These are phyloP conservation scores for Coemansia sp. DNA, from an alignment of 192 early-diverging fungal species.

Conservation along the genomic window DNA sequence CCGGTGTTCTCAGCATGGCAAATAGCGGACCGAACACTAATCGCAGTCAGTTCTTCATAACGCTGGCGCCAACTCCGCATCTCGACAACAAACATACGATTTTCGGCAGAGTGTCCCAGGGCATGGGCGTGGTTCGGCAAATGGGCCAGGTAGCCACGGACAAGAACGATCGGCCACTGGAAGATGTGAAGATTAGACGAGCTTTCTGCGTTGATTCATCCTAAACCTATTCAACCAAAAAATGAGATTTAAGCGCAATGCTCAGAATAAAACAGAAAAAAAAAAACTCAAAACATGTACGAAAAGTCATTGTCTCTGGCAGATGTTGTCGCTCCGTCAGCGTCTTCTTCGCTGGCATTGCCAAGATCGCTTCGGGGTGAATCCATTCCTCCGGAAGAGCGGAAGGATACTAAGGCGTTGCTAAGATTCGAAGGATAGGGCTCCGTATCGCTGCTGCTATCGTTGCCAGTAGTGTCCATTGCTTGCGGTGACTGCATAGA, in stretches of 20 bases:
- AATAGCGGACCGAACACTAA: constrained; percentile 94
- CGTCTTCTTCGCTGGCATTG: constrained; percentile 28
- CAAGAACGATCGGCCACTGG: constrained; percentile 58
- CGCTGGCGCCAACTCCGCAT: constrained; percentile 69
- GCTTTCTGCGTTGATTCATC: background rate
- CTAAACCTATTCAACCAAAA: too few species aligned
- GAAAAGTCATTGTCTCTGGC: background rate
- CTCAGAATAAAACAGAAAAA: too few species aligned
- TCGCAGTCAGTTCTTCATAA: constrained; percentile 74
- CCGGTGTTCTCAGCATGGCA: constrained; percentile 93
- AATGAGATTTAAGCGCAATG: too few species aligned
- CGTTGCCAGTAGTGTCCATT: constrained; percentile 8
- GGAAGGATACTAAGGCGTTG: constrained; percentile 8
- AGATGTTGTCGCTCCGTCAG: constrained; percentile 2
- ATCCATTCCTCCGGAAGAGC: constrained; percentile 7
- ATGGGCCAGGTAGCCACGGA: constrained; percentile 75
- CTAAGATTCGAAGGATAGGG: background rate
- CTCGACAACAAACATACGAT: constrained; percentile 87
- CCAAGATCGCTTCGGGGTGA: constrained; percentile 20
- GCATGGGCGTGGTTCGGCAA: constrained; percentile 72
- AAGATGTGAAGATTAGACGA: constrained; percentile 17
- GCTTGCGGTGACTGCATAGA: constrained; percentile 16
- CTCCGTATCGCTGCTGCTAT: constrained; percentile 11
- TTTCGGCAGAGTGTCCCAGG: constrained; percentile 85
- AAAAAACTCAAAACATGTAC: background rate